These are phyloP conservation scores for Torrubiellomyces zombiae DNA, from an alignment of 2,329 filamentous ascomycete species.

Conservation along the genomic window DNA sequence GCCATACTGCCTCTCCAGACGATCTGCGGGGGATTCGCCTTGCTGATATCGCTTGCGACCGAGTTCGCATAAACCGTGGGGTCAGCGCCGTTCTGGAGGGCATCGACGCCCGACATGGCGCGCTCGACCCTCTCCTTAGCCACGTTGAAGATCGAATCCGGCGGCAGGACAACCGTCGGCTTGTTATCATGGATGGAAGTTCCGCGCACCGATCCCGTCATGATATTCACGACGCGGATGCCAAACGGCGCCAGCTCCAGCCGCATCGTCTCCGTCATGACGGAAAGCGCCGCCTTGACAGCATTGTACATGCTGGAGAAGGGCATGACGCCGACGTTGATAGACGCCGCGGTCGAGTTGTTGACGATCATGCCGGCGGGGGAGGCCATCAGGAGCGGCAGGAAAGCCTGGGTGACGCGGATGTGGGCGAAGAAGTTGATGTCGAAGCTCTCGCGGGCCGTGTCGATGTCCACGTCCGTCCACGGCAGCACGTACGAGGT, in stretches of 20 bases:
- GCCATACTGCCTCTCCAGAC: too few relatives aligned
- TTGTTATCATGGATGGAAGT: too few relatives aligned
- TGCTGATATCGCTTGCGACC: too few relatives aligned
- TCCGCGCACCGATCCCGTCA: not conserved
- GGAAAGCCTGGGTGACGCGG: constrained; percentile 13
- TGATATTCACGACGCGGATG: constrained; percentile 8
- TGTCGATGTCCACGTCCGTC: constrained; percentile 9
- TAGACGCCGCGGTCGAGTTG: too few relatives aligned
- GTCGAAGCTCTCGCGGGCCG: constrained; percentile 11
- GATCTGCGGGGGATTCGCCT: too few relatives aligned
- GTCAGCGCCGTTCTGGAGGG: too few relatives aligned
- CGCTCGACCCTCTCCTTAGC: too few relatives aligned
- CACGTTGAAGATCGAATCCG: too few relatives aligned
- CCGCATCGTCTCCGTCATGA: constrained; percentile 9
- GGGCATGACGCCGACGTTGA: constrained; percentile 14
- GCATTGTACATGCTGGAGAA: constrained; percentile 5
- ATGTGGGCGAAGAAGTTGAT: constrained; percentile 15
- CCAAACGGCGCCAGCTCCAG: constrained; percentile 11
- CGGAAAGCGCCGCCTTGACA: constrained; percentile 5
- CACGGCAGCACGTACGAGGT: constrained; percentile 11
- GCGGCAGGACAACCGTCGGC: too few relatives aligned
- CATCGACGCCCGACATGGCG: too few relatives aligned
- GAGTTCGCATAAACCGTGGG: too few relatives aligned
- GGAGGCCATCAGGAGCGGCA: constrained; percentile 10
- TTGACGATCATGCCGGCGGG: too few relatives aligned